A percentile compares a stretch with the other conserved stretches of the same genome.
phyloP scores from a whole-genome alignment of 805 yeast genomes.

The Lachancea nothofagi region DNA sequence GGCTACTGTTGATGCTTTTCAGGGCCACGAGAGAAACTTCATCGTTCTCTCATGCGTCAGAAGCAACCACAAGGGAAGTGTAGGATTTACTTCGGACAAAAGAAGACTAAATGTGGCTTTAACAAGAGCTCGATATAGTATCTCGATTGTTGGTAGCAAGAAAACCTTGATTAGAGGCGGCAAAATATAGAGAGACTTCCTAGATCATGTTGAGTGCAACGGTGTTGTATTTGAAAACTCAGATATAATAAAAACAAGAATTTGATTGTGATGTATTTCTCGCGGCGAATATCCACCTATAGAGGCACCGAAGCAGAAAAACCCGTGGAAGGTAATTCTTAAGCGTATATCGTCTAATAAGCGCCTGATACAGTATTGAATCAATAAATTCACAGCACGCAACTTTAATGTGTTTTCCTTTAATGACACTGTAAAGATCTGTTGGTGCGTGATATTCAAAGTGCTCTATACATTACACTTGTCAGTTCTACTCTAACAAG shows the following conservation, averaged over 20 bases:
- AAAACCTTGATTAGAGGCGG: background rate
- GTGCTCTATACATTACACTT: background rate
- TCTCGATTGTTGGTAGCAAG: background rate
- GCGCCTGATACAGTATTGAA: too few species aligned
- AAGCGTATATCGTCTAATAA: too few species aligned
- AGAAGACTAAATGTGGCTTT: slow-evolving; percentile 4
- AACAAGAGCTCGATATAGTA: slow-evolving; percentile 1
- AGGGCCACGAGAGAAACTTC: slow-evolving; percentile 2
- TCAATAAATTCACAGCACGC: too few species aligned
- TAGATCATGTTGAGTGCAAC: background rate
- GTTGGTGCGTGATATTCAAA: background rate
- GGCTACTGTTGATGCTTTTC: slow-evolving; percentile 1
- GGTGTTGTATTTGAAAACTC: background rate
- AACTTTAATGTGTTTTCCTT: too few species aligned
- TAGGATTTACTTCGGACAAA: background rate
- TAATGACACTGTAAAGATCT: too few species aligned
- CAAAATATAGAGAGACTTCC: background rate
- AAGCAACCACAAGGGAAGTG: background rate
- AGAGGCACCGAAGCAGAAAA: too few species aligned
- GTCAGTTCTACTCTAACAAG: background rate
- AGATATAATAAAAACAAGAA: too few species aligned
- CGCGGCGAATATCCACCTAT: too few species aligned
- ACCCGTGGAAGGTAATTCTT: too few species aligned
- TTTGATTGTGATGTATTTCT: background rate
- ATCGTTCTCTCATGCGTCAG: slow-evolving; percentile 3